Base-by-base conservation (phyloP, 306 rosid genomes). In the Lathyrus tuberosus region DNA sequence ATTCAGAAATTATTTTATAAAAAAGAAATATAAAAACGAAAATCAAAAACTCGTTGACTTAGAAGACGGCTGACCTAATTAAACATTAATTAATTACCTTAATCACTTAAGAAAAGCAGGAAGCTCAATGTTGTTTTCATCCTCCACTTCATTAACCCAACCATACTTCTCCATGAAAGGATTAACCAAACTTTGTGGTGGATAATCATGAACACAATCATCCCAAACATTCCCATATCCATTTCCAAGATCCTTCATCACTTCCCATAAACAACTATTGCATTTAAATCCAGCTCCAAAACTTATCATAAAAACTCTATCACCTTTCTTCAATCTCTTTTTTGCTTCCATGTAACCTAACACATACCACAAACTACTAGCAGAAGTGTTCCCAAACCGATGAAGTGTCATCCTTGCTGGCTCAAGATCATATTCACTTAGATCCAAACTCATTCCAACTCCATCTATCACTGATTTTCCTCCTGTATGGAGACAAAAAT, bases 231-330 rank as follows among this genome's bases (percentile, higher is more conserved):
- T 90, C 0, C 28, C 81, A 58, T 58, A 75, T 3, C 71, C 86
- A 22, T 22, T 2, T 53, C 60, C 60, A 53, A 47, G 20, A 65
- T 92, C 98, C 54, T 80, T 85, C 83, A 85, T 52, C 31, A 90
- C 98, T 82, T 92, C 93, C 89, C 92, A 87, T 71, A 87, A 67
- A 65, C 96, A 89, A 78, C 98, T 92, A 58, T 90, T 88, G 76
- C 98, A 92, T 83, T 92, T 92, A 84, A 92, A 92, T 35, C 98
- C 98, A 4, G 93, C 96, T 17, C 98, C 98, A 69, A 92, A 92
- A 67, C 96, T 90, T 75, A 92, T 90, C 98, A 92, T 92, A 30
- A 92, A 64, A 5, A 92, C 82, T 0, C 71, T 90, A 4, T 88
- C 86, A 0, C 89, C 91, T 35, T 81, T 88, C 71, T 81, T 89